Evolutionary conservation across 2,329 filamentous ascomycete species (phyloP), one percentile per base, ranked within the genome.

Genomic region (Xylariaceae sp.): DNA sequence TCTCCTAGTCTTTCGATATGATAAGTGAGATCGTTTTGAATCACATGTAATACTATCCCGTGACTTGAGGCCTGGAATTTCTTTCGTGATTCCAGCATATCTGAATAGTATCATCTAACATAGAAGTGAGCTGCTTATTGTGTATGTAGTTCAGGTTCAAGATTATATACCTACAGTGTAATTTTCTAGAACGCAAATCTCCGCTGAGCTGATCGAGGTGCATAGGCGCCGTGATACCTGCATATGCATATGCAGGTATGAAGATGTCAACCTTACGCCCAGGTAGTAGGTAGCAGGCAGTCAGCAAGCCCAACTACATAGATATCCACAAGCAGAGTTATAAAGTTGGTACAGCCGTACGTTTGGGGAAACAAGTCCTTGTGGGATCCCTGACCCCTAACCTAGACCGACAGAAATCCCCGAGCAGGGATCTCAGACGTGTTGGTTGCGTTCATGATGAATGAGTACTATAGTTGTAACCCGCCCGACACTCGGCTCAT

Each of bases 161-260:
- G 44, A 45, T 37, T 10, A 32, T 21, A 37, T 40, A 44, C 32
- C 23, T 58, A 50, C 48, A 53, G 49, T 44, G 43, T 37, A 23
- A 32, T 53, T 45, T 61, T 63, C 61, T 32, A 58, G 57, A 64
- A 64, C 49, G 52, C 29, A 44, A 53, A 42, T 20, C 45, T 20
- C 43, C 5, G 32, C 14, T 26, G 19, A 19, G 20, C 49, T 44
- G 48, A 43, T 37, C 54, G 44, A 56, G 52, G 40, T 65, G 64
- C 68, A 67, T 71, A 70, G 62, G 63, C 68, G 66, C 66, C 61
- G 63, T 61, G 59, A 61, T 60, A 65, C 62, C 51, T 61, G 51
- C 51, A 52, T 61, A 44, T 44, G 20, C 19, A 43, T 20, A 43
- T 2, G 14, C 20, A 10, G 12, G 21, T 21, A 44, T 21, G 20